These are phyloP conservation scores for Leishmania braziliensis DNA, from an alignment of 208 protist species.

Conservation along the genomic window DNA sequence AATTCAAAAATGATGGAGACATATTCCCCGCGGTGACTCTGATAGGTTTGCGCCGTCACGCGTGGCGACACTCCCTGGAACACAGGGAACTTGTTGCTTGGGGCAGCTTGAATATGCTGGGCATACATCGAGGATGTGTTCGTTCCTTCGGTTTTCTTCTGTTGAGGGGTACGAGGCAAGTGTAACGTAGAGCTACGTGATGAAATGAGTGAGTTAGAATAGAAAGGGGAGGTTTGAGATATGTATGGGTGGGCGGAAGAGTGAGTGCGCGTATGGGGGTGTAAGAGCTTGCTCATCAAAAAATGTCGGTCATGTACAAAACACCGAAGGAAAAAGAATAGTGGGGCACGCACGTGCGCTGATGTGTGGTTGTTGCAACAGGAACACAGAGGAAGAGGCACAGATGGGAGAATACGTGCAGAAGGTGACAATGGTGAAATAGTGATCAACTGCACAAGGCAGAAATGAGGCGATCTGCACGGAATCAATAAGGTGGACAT, in stretches of 20 bases:
- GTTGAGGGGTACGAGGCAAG: neutral
- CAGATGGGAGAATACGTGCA: neutral
- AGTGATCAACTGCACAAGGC: neutral
- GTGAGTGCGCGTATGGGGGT: neutral
- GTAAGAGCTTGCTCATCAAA: neutral
- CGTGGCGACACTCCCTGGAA: slow-evolving; percentile 88
- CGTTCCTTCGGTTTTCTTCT: neutral
- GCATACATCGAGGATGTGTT: slow-evolving; percentile 29
- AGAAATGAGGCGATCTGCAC: neutral
- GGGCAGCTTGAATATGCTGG: slow-evolving; percentile 22
- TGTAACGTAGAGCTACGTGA: neutral
- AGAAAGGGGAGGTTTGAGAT: neutral
- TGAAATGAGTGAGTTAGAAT: neutral
- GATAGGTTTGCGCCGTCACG: slow-evolving; percentile 66
- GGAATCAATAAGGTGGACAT: neutral
- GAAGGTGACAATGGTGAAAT: neutral
- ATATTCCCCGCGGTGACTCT: slow-evolving; percentile 80
- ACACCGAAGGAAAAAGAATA: neutral
- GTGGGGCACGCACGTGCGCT: neutral
- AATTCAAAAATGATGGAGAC: slow-evolving; percentile 85
- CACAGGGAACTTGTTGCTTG: slow-evolving; percentile 52
- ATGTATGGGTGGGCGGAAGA: neutral
- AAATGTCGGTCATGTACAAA: neutral
- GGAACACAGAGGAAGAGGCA: neutral
- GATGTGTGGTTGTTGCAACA: neutral